Conservation (phyloP, 2,329 filamentous ascomycete genomes). For the Pyrenophora teres region DNA sequence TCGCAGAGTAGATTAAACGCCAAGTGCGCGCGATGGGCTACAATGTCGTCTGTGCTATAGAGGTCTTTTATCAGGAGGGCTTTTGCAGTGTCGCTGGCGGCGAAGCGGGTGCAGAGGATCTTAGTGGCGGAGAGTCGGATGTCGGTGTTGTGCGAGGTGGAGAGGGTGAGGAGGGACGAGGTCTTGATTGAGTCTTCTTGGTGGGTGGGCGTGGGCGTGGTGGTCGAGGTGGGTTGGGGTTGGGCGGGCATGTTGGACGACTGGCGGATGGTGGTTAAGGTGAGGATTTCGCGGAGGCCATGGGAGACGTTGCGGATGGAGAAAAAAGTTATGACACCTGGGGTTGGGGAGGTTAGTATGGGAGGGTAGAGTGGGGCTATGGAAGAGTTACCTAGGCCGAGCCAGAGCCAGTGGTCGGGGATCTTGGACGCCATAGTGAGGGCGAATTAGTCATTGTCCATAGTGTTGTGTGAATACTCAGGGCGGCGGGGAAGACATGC, state of each 20-base stretch:
- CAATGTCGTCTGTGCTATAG: constrained; percentile 22
- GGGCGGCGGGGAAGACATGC: not conserved
- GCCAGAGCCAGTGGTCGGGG: constrained; percentile 54
- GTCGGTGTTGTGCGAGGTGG: constrained; percentile 49
- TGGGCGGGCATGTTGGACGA: constrained; percentile 59
- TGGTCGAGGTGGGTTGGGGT: constrained; percentile 44
- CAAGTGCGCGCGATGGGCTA: constrained; percentile 28
- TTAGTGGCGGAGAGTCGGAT: constrained; percentile 49
- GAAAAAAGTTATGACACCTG: constrained; percentile 61
- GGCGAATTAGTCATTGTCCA: constrained; percentile 18
- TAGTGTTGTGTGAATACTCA: constrained; percentile 1
- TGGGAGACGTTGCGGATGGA: constrained; percentile 63
- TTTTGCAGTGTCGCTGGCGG: constrained; percentile 23
- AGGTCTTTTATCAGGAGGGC: constrained; percentile 33
- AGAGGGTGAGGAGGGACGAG: constrained; percentile 48
- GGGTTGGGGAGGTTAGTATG: constrained; percentile 39
- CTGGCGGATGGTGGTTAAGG: constrained; percentile 69
- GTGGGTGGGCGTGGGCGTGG: constrained; percentile 63
- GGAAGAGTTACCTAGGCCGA: constrained; percentile 48
- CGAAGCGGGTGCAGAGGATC: constrained; percentile 47
- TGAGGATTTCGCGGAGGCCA: constrained; percentile 64
- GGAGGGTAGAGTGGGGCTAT: constrained; percentile 52
- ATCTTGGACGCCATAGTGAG: constrained; percentile 44
- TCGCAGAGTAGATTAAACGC: constrained; percentile 36
- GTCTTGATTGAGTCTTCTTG: constrained; percentile 61